A percentile compares a stretch with the other conserved stretches of the same genome.
phyloP scores from a whole-genome alignment of 768 basidiomycete species.

The Mycena vitilis region DNA sequence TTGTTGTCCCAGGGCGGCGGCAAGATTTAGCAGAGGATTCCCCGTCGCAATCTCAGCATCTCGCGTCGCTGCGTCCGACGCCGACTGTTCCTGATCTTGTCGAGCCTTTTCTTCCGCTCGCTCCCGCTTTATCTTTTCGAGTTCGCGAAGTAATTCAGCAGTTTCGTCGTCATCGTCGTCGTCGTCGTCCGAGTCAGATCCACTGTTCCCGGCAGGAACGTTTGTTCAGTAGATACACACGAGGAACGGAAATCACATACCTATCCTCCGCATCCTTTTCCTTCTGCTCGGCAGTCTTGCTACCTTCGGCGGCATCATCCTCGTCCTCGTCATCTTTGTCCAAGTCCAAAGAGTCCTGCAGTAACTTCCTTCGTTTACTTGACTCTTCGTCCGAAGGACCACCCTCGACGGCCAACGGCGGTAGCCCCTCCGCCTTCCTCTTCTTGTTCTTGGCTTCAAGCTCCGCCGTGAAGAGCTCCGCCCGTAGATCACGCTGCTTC shows the following conservation, averaged over 20 bases:
- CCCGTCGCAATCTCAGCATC: constrained; percentile 88
- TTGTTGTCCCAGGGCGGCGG: constrained; percentile 86
- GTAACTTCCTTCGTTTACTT: constrained; percentile 86
- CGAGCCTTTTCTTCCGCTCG: constrained; percentile 93
- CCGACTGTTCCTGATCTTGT: constrained; percentile 81
- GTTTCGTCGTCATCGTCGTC: constrained; percentile 92
- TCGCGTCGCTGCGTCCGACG: constrained; percentile 65
- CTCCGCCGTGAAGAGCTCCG: constrained; percentile 88
- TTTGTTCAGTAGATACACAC: constrained; percentile 6
- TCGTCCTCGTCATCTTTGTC: constrained; percentile 93
- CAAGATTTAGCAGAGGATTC: constrained; percentile 92
- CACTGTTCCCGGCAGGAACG: constrained; percentile 43
- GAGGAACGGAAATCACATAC: constrained; percentile 43
- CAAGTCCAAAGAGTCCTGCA: constrained; percentile 87
- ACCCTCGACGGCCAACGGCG: constrained; percentile 58
- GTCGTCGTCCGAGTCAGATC: constrained; percentile 60
- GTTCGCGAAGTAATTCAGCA: constrained; percentile 91
- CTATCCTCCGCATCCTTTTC: constrained; percentile 58
- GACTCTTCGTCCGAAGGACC: constrained; percentile 64
- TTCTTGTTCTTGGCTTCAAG: constrained; percentile 91
- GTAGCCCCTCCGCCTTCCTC: constrained; percentile 87
- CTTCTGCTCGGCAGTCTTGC: constrained; percentile 48
- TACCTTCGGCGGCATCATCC: constrained; percentile 54
- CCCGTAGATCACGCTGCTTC: constrained; percentile 79
- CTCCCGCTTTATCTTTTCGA: constrained; percentile 99